Conservation (phyloP, 148 eudicot genomes). For the Chenopodium album region DNA sequence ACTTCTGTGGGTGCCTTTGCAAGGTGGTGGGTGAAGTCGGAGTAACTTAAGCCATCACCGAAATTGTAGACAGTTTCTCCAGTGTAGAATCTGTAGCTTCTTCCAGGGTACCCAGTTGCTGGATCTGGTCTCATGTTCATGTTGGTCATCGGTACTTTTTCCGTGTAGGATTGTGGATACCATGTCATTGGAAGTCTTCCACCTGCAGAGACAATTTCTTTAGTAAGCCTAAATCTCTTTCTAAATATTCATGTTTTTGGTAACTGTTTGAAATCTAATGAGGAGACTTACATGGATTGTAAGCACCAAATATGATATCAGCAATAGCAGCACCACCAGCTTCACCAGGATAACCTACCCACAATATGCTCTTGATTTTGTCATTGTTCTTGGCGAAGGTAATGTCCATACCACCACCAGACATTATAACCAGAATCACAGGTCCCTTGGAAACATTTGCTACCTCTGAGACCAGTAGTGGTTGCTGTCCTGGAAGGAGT, state of each 20-base stretch:
- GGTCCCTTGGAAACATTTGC: constrained; percentile 69
- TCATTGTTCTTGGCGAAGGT: constrained; percentile 59
- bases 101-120: constrained; percentile 65
- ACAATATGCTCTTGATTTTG: constrained; percentile 57
- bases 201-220: constrained; percentile 35
- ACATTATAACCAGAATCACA: constrained; percentile 67
- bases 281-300: constrained; percentile 55
- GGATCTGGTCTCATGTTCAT: constrained; percentile 85
- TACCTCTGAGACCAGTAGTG: constrained; percentile 43
- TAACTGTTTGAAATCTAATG: not conserved
- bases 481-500: constrained; percentile 68
- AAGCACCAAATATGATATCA: constrained; percentile 61
- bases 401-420: constrained; percentile 77
- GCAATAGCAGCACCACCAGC: constrained; percentile 79
- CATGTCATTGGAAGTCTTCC: constrained; percentile 85
- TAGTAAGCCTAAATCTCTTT: not conserved
- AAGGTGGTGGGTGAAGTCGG: constrained; percentile 47
- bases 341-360: constrained; percentile 85
- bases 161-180: constrained; percentile 69
- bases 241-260: not conserved
- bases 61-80: constrained; percentile 62
- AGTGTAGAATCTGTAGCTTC: constrained; percentile 72
- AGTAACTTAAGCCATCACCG: constrained; percentile 72
- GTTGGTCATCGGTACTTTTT: constrained; percentile 70
- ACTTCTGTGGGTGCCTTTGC: constrained; percentile 56